Evolutionary conservation across 352 stramenopile species (phyloP).

Genomic region (Thalassiosira hispida): DNA sequence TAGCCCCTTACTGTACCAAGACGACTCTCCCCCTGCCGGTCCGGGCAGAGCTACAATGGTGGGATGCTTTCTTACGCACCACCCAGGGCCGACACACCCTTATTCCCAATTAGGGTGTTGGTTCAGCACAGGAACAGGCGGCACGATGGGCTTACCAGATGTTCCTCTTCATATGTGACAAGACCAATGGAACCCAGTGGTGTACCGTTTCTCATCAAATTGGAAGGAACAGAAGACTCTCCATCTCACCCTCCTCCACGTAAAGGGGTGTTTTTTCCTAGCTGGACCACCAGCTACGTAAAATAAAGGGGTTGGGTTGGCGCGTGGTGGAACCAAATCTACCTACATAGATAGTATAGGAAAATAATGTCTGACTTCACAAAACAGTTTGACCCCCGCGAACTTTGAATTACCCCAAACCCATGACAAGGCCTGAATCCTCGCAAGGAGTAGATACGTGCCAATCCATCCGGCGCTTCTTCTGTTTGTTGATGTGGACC

Average conservation of each 20-base stretch:
- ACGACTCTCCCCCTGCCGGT: not conserved
- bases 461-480: too few relatives aligned
- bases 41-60: slow-evolving; percentile 9
- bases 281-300: too few relatives aligned
- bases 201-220: slow-evolving; percentile 10
- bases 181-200: not conserved
- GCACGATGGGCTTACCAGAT: slow-evolving; percentile 7
- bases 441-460: too few relatives aligned
- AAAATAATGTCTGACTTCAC: too few relatives aligned
- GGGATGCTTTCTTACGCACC: not conserved
- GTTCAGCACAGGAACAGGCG: slow-evolving; percentile 12
- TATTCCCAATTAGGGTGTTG: slow-evolving; percentile 15
- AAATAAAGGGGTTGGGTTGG: too few relatives aligned
- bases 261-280: too few relatives aligned
- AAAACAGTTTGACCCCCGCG: too few relatives aligned
- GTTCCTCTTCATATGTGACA: slow-evolving; percentile 6
- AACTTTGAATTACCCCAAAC: too few relatives aligned
- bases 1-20: slow-evolving; percentile 8
- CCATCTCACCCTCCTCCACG: not conserved
- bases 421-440: too few relatives aligned
- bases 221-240: slow-evolving; percentile 20
- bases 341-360: too few relatives aligned
- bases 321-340: too few relatives aligned
- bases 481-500: too few relatives aligned
- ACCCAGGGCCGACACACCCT: slow-evolving; percentile 4